Evolutionary conservation across 2,329 filamentous ascomycete genomes (phyloP), one percentile per base, ranked within the genome.

Genomic region (Aureobasidium sp.): DNA sequence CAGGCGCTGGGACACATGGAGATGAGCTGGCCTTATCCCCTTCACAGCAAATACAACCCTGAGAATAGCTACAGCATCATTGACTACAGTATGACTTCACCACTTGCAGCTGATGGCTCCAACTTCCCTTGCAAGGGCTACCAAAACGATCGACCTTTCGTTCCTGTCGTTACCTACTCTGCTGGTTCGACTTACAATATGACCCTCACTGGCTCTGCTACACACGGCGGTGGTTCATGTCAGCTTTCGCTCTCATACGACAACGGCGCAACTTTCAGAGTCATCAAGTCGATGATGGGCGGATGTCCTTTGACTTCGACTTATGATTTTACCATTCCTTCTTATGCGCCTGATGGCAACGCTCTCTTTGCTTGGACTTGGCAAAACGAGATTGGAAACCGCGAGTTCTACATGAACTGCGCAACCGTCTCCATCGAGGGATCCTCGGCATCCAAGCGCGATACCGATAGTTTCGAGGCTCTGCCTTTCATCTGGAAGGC

Each of bases 381-480:
- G 76, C 68, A 71, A 66, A 74, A 75, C 61, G 64, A 69, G 27
- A 58, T 65, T 12, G 89, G 89, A 29, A 91, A 91, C 76, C 82
- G 89, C 52, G 89, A 93, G 73, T 89, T 89, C 83, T 94, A 94
- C 81, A 91, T 91, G 87, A 90, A 91, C 76, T 94, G 90, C 70
- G 89, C 89, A 8, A 79, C 83, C 57, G 82, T 92, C 68, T 84
- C 82, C 65, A 85, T 91, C 39, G 70, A 59, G 29, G 37, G 44
- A 7, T 55, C 64, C 12, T 56, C 55, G 12, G 48, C 48, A 10
- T 48, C 51, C 26, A 62, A 27, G 64, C 44, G 46, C 46, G 57
- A 60, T 13, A 50, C 57, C 5, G 39, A 47, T 1, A 60, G 27
- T 12, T 60, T 60, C 17, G 46, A 60, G 34, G 44, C 57, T 29